Base-by-base conservation (phyloP, 495 filamentous ascomycete species). In the Jackrogersella multiformis region DNA sequence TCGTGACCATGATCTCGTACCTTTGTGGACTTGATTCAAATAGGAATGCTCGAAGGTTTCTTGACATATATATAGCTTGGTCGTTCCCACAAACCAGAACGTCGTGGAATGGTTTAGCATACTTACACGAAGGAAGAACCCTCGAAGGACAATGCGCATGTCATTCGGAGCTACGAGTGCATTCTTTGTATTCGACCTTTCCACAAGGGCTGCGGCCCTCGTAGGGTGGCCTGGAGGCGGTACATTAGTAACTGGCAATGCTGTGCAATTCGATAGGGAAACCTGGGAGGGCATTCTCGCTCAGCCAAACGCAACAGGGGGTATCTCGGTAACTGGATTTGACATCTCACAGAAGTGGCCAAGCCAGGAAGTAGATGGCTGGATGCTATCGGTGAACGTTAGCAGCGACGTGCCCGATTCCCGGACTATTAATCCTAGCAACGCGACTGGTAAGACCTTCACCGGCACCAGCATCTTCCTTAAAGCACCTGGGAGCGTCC, bases 401-500 rank as follows among this genome's bases (percentile, higher is more conserved):
- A 73, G 55, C 52, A 58, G 56, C 28, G 67, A 73, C 61, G 39
- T 73, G 16, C 67, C 70, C 3, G 70, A 64, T 24, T 70, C 63
- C 1, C 44, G 70, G 49, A 52, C 63, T 9, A 64, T 73, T 18
- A 58, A 62, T 45, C 36, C 66, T 2, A 30, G 38, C 34, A 70
- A 70, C 30, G 59, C 63, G 13, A 65, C 67, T 2, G 66, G 66
- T 6, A 42, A 61, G 28, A 35, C 67, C 15, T 73, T 73, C 39
- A 70, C 70, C 15, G 70, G 70, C 9, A 73, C 67, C 2, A 73
- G 70, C 46, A 73, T 73, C 41, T 73, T 68, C 32, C 59, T 73
- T 9, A 59, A 54, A 39, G 66, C 55, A 4, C 70, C 70, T 21
- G 59, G 55, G 1, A 64, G 16, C 10, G 48, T 70, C 20, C 70